phyloP scores from a whole-genome alignment of 225 moss, liverwort and hornwort genomes.

The Marchantia polymorpha region DNA sequence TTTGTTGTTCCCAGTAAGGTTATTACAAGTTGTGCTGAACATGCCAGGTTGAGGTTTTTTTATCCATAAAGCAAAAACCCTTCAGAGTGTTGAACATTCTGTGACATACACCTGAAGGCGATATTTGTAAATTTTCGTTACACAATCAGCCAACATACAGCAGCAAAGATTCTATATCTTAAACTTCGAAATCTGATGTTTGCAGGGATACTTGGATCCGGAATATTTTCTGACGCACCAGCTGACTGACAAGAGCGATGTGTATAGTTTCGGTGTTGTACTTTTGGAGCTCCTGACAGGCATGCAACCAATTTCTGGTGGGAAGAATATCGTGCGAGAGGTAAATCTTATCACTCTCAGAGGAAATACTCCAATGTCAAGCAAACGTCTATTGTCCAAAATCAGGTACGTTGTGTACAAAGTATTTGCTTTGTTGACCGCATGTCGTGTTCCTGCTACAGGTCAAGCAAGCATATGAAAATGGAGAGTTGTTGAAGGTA shows the following conservation, averaged over 20 bases:
- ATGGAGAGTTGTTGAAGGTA: constrained; percentile 12
- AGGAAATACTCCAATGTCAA: no score
- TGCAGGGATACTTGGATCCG: constrained; percentile 51
- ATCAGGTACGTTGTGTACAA: background rate
- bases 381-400: no score
- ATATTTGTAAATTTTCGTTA: background rate
- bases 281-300: constrained; percentile 44
- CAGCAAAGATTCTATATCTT: background rate
- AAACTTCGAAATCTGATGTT: background rate
- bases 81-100: background rate
- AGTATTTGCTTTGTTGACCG: no score
- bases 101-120: background rate
- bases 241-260: constrained; percentile 48
- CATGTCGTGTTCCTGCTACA: constrained; percentile 4
- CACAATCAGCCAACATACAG: background rate
- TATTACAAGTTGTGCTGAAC: no score
- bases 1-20: background rate
- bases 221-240: constrained; percentile 46
- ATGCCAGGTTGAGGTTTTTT: no score
- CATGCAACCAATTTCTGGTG: constrained; percentile 31
- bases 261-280: constrained; percentile 49
- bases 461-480: constrained; percentile 20
- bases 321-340: constrained; percentile 48
- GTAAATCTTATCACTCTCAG: constrained; percentile 5
- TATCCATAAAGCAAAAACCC: background rate